These are phyloP conservation scores for Byssoonygena ceratinophila DNA, from an alignment of 2,329 filamentous ascomycete genomes.

Conservation along the genomic window DNA sequence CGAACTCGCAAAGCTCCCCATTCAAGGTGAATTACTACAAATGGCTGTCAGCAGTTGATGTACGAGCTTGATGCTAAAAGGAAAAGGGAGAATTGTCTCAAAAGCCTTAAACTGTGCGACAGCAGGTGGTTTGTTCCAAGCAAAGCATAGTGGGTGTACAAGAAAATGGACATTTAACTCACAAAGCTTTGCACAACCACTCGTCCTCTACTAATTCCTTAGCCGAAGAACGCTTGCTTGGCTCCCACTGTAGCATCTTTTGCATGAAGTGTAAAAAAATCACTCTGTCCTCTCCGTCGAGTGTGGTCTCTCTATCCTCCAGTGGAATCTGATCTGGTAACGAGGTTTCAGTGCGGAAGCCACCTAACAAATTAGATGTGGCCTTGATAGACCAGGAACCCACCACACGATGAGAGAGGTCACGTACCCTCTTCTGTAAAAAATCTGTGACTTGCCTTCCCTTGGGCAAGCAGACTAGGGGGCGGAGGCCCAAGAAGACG, in stretches of 20 bases:
- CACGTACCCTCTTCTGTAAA: slow-evolving; percentile 31
- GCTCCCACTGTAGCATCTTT: slow-evolving; percentile 20
- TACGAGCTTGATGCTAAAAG: too few species aligned
- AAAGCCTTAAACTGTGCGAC: too few species aligned
- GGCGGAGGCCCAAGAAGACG: slow-evolving; percentile 39
- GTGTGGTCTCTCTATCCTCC: slow-evolving; percentile 29
- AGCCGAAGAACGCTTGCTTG: slow-evolving; percentile 24
- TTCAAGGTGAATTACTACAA: too few species aligned
- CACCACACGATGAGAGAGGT: slow-evolving; percentile 3
- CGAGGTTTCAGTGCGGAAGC: slow-evolving; percentile 19
- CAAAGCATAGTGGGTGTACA: too few species aligned
- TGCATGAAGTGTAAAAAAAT: slow-evolving; percentile 21
- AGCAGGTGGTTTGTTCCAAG: too few species aligned
- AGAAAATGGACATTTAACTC: too few species aligned
- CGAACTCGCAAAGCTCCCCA: too few species aligned
- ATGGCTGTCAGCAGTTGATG: too few species aligned
- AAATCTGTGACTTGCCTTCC: slow-evolving; percentile 29
- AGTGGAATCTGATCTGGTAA: slow-evolving; percentile 24
- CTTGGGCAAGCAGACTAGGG: slow-evolving; percentile 25
- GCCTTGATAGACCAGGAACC: slow-evolving; percentile 11
- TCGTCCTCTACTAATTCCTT: slow-evolving; percentile 23
- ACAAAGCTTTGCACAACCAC: too few species aligned
- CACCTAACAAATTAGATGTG: slow-evolving; percentile 21
- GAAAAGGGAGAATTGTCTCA: too few species aligned
- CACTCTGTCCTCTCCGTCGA: slow-evolving; percentile 27